These are phyloP conservation scores for Jackrogersella multiformis DNA, from an alignment of 495 filamentous ascomycete genomes.

Conservation along the genomic window DNA sequence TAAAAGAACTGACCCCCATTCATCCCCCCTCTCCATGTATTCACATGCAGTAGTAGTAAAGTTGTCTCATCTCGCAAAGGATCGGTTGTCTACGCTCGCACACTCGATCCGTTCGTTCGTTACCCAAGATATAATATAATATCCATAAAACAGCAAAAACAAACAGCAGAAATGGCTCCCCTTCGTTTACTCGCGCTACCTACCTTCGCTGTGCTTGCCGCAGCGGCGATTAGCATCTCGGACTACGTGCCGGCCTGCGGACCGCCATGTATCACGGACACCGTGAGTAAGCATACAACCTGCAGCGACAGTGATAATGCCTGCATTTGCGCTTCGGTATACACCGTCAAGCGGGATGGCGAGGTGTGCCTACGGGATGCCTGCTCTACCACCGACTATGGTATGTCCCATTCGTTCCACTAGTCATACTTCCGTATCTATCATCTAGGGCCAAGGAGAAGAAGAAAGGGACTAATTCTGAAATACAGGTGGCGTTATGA, in stretches of 20 bases:
- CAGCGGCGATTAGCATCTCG: slow-evolving; percentile 53
- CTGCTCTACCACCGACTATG: slow-evolving; percentile 43
- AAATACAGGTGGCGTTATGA: slow-evolving; percentile 41
- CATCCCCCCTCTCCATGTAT: neutral
- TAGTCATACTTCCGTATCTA: neutral
- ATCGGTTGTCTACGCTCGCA: neutral
- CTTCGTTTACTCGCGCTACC: slow-evolving; percentile 45
- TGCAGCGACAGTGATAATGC: slow-evolving; percentile 51
- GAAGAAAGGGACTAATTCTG: too few relatives aligned
- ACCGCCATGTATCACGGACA: slow-evolving; percentile 48
- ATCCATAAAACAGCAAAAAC: slow-evolving; percentile 16
- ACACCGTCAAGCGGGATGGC: slow-evolving; percentile 46
- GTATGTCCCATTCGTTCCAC: slow-evolving; percentile 31
- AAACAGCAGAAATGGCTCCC: slow-evolving; percentile 49
- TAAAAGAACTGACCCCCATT: slow-evolving; percentile 23
- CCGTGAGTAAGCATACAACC: slow-evolving; percentile 46
- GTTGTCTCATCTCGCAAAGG: slow-evolving; percentile 10
- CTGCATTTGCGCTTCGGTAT: slow-evolving; percentile 54
- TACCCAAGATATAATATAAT: slow-evolving; percentile 17
- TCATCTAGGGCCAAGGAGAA: too few relatives aligned
- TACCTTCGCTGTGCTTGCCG: slow-evolving; percentile 47
- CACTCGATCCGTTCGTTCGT: slow-evolving; percentile 30
- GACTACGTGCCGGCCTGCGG: slow-evolving; percentile 54
- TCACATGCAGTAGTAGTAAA: slow-evolving; percentile 9
- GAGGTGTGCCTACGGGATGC: slow-evolving; percentile 43